Base-by-base conservation (phyloP, 768 basidiomycete genomes). In the Plicaturopsis crispa region DNA sequence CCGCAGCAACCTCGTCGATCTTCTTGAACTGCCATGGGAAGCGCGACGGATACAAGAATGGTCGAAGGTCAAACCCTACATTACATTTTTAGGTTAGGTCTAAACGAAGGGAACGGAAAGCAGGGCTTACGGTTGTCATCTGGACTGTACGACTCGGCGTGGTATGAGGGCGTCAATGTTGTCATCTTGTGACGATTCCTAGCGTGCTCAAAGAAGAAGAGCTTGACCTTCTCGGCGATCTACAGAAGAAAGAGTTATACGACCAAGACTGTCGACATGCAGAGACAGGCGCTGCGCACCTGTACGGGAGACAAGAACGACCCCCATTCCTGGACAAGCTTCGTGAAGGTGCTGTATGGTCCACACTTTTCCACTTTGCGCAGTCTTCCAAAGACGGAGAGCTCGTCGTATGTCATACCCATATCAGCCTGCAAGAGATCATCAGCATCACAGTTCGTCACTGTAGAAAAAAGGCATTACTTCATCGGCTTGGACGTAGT, bases 181-280 rank as follows among this genome's bases (percentile, higher is more conserved):
- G 92, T 94, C 92, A 99, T 98, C 75, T 99, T 99, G 66, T 98
- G 96, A 33, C 93, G 66, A 57, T 99, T 99, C 38, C 93, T 71
- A 0, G 96, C 96, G 49, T 99, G 80, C 57, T 96, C 91, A 49
- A 92, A 94, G 68, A 89, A 98, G 69, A 99, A 99, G 26, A 80
- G 62, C 57, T 99, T 98, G 51, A 99, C 96, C 66, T 97, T 98
- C 49, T 88, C 84, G 12, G 93, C 96, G 41, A 98, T 91, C 92
- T 92, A 45, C 12, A 42, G 13, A 7, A 14, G 14, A 12, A n/a
- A 13, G 18, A 31, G 33, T 49, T 35, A 39, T 32, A 14, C 31
- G 22, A n/a, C n/a, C n/a, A n/a, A n/a, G n/a, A n/a, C n/a, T n/a
- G n/a, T n/a, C n/a, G n/a, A n/a, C n/a, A n/a, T n/a, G 6, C 13